A percentile compares a stretch with the other conserved stretches of the same genome.
phyloP scores from a whole-genome alignment of 2,329 filamentous ascomycete genomes.

The Sphaceloma murrayae region DNA sequence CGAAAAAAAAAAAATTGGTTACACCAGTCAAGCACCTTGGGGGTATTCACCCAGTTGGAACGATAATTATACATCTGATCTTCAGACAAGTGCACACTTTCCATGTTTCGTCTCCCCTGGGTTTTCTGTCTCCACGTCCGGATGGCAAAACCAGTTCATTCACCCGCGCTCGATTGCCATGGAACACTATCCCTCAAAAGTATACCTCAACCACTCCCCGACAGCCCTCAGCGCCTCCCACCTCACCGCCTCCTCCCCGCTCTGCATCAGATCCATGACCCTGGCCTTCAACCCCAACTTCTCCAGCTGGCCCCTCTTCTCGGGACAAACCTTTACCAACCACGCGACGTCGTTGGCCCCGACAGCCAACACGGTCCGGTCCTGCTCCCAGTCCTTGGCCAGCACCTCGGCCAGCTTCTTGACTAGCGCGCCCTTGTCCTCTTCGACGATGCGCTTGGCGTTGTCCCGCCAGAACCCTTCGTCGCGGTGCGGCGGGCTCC shows the following conservation, averaged over 20 bases:
- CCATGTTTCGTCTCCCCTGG: too few species aligned
- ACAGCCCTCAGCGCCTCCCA: conserved; percentile 89
- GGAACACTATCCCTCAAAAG: conserved; percentile 39
- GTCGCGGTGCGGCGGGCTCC: conserved; percentile 85
- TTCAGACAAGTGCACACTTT: too few species aligned
- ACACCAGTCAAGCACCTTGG: too few species aligned
- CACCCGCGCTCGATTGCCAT: neutral
- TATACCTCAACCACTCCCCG: conserved; percentile 66
- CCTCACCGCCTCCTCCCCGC: conserved; percentile 75
- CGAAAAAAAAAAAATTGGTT: too few species aligned
- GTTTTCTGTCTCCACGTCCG: neutral
- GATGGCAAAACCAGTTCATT: neutral
- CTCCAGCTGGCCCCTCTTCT: conserved; percentile 70
- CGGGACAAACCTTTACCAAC: conserved; percentile 79
- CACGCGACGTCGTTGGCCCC: conserved; percentile 88
- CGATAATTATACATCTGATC: neutral
- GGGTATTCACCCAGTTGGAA: too few species aligned
- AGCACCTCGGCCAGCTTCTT: conserved; percentile 80
- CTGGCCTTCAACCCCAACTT: conserved; percentile 74
- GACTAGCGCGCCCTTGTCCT: conserved; percentile 67
- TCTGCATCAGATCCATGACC: conserved; percentile 90
- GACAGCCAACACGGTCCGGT: conserved; percentile 78
- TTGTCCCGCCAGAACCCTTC: conserved; percentile 87
- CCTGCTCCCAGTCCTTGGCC: conserved; percentile 71
- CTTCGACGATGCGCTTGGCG: conserved; percentile 74